Evolutionary conservation across 805 yeast species (phyloP), one percentile per base, ranked within the genome.

Genomic region (Phaffomyces opuntiae): DNA sequence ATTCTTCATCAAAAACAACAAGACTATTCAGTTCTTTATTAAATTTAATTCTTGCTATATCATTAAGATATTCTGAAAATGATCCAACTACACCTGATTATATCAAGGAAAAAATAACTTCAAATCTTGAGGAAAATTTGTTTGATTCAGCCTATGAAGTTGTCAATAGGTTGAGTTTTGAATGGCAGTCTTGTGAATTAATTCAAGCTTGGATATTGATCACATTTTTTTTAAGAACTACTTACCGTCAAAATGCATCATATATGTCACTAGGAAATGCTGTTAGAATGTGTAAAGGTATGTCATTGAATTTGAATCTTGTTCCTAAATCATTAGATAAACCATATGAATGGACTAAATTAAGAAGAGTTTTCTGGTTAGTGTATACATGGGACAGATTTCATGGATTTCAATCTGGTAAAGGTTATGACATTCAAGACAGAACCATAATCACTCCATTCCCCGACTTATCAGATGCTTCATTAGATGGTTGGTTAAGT

Each of bases 351-450:
- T 56, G 53, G 17, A 47, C 68, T 12, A 78, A 79, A 53, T 71
- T 77, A 1, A 65, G 65, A 52, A 64, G 83, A 41, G 69, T 79
- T 1, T 80, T 75, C 55, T 79, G 81, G 79, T 50, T 71, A 19
- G 75, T 74, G 7, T 80, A 72, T 52, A 68, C 76, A 1, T 64
- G 75, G 63, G 87, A 80, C 53, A 66, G 79, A 48, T 48, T 78
- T 14, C 58, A 77, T 48, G 77, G 76, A 6, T 61, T 78, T 37
- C 83, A 77, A 47, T 66, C 70, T 35, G 85, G 83, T 1, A 61
- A 78, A 39, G 62, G 65, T 40, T 64, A 51, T 62, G 56, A 66
- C 63, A 29, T 59, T 64, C 50, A 56, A 16, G 72, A 67, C 21
- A 59, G 58, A 13, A 75, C 72, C 42, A 59, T 70, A 21, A 55